Conservation (phyloP, 2,329 filamentous ascomycete species). For the Verticillium nonalfalfae region DNA sequence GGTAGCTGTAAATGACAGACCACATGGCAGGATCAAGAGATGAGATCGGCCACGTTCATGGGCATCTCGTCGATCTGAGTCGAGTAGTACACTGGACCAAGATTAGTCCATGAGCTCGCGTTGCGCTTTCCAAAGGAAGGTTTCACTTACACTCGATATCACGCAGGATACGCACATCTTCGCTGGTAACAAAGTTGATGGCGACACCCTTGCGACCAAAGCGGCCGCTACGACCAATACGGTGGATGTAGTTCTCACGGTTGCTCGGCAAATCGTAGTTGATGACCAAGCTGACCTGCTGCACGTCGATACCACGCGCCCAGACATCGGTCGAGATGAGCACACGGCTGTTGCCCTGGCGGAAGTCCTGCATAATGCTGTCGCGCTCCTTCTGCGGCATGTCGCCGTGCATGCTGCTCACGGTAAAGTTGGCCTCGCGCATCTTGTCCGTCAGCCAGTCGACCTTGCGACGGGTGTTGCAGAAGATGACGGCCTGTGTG, state of each 20-base stretch:
- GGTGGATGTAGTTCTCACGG: slow-evolving; percentile 99
- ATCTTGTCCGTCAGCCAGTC: slow-evolving; percentile 99
- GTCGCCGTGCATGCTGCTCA: slow-evolving; percentile 97
- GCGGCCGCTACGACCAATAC: slow-evolving; percentile 89
- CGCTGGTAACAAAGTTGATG: slow-evolving; percentile 98
- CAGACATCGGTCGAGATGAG: slow-evolving; percentile 97
- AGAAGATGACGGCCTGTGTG: slow-evolving; percentile 98
- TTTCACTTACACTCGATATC: slow-evolving; percentile 79
- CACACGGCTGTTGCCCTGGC: slow-evolving; percentile 91
- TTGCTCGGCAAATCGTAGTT: slow-evolving; percentile 98
- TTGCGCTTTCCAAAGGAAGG: too few species aligned
- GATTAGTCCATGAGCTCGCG: slow-evolving; percentile 21
- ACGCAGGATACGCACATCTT: slow-evolving; percentile 93
- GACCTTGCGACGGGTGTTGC: slow-evolving; percentile 97
- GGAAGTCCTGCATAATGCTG: slow-evolving; percentile 98
- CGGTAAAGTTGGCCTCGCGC: slow-evolving; percentile 97
- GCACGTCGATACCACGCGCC: slow-evolving; percentile 97
- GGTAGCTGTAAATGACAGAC: slow-evolving; percentile 7
- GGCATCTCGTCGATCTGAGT: slow-evolving; percentile 99
- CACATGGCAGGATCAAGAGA: slow-evolving; percentile 30
- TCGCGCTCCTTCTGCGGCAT: slow-evolving; percentile 99
- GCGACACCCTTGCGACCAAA: slow-evolving; percentile 98
- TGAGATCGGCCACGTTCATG: slow-evolving; percentile 76
- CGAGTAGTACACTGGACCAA: slow-evolving; percentile 72
- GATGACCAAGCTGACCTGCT: slow-evolving; percentile 96